Evolutionary conservation across 331 rosid species (phyloP).

Genomic region (Acacia concinna): DNA sequence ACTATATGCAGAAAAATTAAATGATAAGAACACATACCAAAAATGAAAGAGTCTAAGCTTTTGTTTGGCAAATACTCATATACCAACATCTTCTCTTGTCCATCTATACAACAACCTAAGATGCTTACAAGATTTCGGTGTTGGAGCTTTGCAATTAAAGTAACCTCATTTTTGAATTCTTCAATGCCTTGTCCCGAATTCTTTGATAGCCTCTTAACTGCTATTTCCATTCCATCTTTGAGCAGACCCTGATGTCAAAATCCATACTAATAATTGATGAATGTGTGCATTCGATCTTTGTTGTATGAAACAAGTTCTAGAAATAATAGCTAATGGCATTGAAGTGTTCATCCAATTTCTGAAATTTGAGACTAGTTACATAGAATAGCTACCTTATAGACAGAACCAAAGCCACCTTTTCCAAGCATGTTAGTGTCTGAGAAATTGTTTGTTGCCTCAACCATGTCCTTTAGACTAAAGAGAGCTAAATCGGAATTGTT

Average conservation of each 20-base stretch:
- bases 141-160: not conserved
- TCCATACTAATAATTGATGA: not conserved
- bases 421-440: constrained; percentile 57
- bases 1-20: not conserved
- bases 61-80: not conserved
- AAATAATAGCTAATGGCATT: not conserved
- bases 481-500: not conserved
- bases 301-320: not conserved
- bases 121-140: not conserved
- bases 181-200: not conserved
- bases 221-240: not conserved
- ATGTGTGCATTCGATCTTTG: not conserved
- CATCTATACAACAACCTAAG: not conserved
- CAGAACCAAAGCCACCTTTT: constrained; percentile 70
- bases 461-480: constrained; percentile 11
- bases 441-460: constrained; percentile 57
- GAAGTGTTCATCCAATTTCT: not conserved
- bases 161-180: not conserved
- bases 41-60: not conserved
- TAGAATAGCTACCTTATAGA: constrained; percentile 52
- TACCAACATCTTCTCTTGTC: not conserved
- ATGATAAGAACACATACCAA: not conserved
- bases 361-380: not conserved
- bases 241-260: not conserved
- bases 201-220: not conserved